These are phyloP conservation scores for Scedosporium boydii DNA, from an alignment of 2,329 filamentous ascomycete species.

Conservation along the genomic window DNA sequence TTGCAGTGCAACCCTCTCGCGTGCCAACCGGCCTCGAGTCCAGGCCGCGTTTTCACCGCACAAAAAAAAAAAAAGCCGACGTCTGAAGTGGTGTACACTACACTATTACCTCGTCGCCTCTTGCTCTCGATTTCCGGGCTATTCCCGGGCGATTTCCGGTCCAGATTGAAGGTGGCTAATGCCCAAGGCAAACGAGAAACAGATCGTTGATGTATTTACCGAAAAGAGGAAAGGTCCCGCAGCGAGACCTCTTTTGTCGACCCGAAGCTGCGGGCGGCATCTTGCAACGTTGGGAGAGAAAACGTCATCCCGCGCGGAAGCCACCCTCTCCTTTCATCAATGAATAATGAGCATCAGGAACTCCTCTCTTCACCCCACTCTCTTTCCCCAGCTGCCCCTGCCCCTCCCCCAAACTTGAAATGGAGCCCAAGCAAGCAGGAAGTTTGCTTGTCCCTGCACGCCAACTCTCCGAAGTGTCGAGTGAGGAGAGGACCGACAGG, in stretches of 20 bases:
- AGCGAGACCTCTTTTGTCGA: not conserved
- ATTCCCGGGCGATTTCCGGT: too few relatives aligned
- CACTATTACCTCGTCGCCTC: not conserved
- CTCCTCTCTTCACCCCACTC: not conserved
- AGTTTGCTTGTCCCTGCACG: too few relatives aligned
- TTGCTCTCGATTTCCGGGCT: too few relatives aligned
- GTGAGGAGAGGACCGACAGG: not conserved
- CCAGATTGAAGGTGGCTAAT: not conserved
- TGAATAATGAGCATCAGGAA: too few relatives aligned
- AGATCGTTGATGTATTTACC: not conserved
- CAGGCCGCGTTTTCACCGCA: too few relatives aligned
- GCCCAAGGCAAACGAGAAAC: not conserved
- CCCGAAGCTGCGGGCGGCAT: not conserved
- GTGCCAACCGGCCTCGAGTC: too few relatives aligned
- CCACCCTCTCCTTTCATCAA: not conserved
- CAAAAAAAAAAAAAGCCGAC: too few relatives aligned
- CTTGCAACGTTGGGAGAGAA: not conserved
- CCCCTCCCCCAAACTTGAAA: not conserved
- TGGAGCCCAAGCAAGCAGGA: not conserved
- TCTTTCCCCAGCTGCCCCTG: not conserved
- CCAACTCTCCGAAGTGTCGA: not conserved
- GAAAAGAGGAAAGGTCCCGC: not conserved
- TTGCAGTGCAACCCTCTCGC: not conserved
- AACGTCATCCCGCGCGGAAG: not conserved
- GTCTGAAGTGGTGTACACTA: too few relatives aligned